These are phyloP conservation scores for Solanum corneliomulleri DNA, from an alignment of 257 asterid genomes.

Conservation along the genomic window DNA sequence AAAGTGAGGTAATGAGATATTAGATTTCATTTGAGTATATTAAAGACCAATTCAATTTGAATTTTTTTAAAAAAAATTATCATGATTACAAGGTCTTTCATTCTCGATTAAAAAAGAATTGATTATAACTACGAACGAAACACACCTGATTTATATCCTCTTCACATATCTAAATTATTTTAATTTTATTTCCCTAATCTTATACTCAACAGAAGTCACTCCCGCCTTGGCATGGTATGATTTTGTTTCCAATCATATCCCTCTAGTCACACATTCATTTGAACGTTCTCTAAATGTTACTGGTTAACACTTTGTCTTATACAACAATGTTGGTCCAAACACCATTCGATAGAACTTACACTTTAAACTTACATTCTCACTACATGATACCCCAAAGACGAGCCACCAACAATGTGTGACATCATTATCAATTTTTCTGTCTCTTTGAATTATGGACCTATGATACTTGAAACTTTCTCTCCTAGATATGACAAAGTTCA, in stretches of 20 bases:
- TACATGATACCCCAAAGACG: not conserved
- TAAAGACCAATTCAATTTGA: not conserved
- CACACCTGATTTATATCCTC: not conserved
- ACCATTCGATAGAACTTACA: rapidly evolving
- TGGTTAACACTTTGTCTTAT: too few relatives aligned
- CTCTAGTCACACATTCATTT: not conserved
- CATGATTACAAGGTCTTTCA: not conserved
- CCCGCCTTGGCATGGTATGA: not conserved
- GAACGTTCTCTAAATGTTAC: too few relatives aligned
- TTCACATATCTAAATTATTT: not conserved
- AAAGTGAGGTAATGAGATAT: not conserved
- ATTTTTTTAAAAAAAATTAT: too few relatives aligned
- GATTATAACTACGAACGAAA: rapidly evolving
- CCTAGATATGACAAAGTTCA: not conserved
- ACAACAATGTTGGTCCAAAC: not conserved
- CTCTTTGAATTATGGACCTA: not conserved
- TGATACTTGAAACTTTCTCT: not conserved
- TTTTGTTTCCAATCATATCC: not conserved
- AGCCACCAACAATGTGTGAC: not conserved
- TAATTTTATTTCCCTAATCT: not conserved
- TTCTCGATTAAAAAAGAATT: too few relatives aligned
- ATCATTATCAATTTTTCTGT: too few relatives aligned
- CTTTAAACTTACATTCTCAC: too few relatives aligned
- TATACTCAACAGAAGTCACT: not conserved
- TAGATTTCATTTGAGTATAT: too few relatives aligned